A percentile compares a stretch with the other conserved stretches of the same genome.
Conservation (phyloP, 208 protist genomes). For the Naegleria fowleri region DNA sequence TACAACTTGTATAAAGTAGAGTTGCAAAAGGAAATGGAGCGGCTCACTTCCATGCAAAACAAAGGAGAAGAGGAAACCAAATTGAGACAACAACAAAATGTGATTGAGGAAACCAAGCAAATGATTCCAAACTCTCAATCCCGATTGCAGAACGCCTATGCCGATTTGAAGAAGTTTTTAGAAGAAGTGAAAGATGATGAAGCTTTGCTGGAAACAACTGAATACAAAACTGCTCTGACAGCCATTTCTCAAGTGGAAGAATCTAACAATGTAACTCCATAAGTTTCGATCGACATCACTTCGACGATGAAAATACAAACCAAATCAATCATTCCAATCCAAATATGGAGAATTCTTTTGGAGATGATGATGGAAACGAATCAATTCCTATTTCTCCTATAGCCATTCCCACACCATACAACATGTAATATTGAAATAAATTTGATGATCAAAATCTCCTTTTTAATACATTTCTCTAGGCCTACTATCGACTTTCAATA, state of each 20-base stretch:
- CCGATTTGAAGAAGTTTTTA: background rate
- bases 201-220: background rate
- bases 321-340: too few relatives aligned
- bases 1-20: background rate
- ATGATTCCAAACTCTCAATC: background rate
- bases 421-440: too few relatives aligned
- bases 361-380: too few relatives aligned
- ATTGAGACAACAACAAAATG: constrained; percentile 8
- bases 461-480: too few relatives aligned
- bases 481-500: too few relatives aligned
- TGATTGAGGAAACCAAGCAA: background rate
- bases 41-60: background rate
- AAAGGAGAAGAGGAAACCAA: background rate
- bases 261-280: background rate
- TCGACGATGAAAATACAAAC: too few relatives aligned
- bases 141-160: background rate
- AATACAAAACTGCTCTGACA: background rate
- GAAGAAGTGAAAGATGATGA: background rate
- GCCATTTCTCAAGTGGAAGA: background rate
- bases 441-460: too few relatives aligned
- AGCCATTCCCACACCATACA: too few relatives aligned
- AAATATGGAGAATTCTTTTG: too few relatives aligned
- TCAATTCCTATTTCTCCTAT: too few relatives aligned
- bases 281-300: too few relatives aligned
- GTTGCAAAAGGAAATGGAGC: background rate